phyloP scores from a whole-genome alignment of 2,329 filamentous ascomycete species.

The Blastomyces emzantsi region DNA sequence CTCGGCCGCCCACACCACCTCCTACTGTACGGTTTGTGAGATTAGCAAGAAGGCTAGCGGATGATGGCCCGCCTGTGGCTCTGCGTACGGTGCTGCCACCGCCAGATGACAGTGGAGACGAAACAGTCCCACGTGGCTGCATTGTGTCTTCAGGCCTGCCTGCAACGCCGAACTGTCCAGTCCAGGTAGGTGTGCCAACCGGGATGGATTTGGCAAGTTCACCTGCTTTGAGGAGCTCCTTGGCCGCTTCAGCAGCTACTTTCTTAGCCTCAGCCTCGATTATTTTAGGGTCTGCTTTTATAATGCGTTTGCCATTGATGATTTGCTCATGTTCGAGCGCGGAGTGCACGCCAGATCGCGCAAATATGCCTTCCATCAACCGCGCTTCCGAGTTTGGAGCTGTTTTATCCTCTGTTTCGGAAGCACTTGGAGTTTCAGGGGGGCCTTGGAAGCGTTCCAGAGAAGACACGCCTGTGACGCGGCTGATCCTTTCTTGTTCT shows the following conservation, averaged over 20 bases:
- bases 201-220: slow-evolving; percentile 64
- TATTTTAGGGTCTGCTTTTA: slow-evolving; percentile 66
- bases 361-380: slow-evolving; percentile 82
- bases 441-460: slow-evolving; percentile 54
- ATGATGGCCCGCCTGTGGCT: slow-evolving; percentile 31
- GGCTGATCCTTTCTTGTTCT: slow-evolving; percentile 41
- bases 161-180: slow-evolving; percentile 68
- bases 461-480: slow-evolving; percentile 53
- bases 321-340: slow-evolving; percentile 90
- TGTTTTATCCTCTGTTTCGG: slow-evolving; percentile 22
- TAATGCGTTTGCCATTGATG: slow-evolving; percentile 62
- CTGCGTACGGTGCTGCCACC: slow-evolving; percentile 29
- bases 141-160: slow-evolving; percentile 52
- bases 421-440: slow-evolving; percentile 22
- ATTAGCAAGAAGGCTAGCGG: slow-evolving; percentile 33
- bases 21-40: slow-evolving; percentile 24
- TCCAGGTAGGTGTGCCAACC: slow-evolving; percentile 88
- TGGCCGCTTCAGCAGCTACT: slow-evolving; percentile 68
- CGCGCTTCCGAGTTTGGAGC: slow-evolving; percentile 52
- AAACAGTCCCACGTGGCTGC: background rate
- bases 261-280: slow-evolving; percentile 73
- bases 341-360: slow-evolving; percentile 76
- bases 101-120: slow-evolving; percentile 16
- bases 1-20: slow-evolving; percentile 8
- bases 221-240: slow-evolving; percentile 62